phyloP scores from a whole-genome alignment of 768 basidiomycete genomes.

The Clitopilus hobsonii region DNA sequence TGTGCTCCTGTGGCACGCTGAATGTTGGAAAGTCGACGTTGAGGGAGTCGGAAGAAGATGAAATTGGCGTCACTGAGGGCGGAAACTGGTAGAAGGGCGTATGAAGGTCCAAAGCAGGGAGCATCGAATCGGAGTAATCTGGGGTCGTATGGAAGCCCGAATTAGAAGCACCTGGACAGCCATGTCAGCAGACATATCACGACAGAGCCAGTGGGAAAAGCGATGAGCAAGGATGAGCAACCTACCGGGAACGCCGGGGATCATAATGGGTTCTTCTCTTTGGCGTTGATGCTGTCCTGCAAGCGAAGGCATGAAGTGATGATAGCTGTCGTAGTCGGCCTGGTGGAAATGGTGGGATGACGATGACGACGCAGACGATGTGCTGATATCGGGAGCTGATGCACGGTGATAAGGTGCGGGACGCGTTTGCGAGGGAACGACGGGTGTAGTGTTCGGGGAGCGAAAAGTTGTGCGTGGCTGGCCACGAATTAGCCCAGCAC shows the following conservation, averaged over 20 bases:
- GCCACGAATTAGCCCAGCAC: slow-evolving; percentile 76
- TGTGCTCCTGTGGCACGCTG: slow-evolving; percentile 24
- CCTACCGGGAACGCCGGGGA: slow-evolving; percentile 44
- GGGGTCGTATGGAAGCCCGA: slow-evolving; percentile 31
- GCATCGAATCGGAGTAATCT: slow-evolving; percentile 27
- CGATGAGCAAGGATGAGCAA: slow-evolving; percentile 8
- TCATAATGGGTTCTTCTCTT: slow-evolving; percentile 18
- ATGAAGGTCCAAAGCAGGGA: slow-evolving; percentile 22
- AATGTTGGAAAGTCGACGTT: slow-evolving; percentile 28
- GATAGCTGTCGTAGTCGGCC: slow-evolving; percentile 18
- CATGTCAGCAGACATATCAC: slow-evolving; percentile 10
- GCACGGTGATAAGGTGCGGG: slow-evolving; percentile 21
- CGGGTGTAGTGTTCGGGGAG: slow-evolving; percentile 19
- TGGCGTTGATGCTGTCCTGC: slow-evolving; percentile 18
- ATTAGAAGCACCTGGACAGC: slow-evolving; percentile 29
- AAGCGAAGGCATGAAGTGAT: slow-evolving; percentile 14
- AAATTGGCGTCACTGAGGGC: slow-evolving; percentile 17
- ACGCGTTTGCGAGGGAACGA: slow-evolving; percentile 18
- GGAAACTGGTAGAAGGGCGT: slow-evolving; percentile 26
- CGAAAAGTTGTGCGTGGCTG: slow-evolving; percentile 64
- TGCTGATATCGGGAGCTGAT: slow-evolving; percentile 22
- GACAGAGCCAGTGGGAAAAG: slow-evolving; percentile 13
- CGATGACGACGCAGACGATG: slow-evolving; percentile 4
- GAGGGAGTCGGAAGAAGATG: slow-evolving; percentile 19
- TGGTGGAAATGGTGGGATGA: slow-evolving; percentile 18